Conservation (phyloP, 2,329 filamentous ascomycete genomes). For the Trichoderma guizhouense region DNA sequence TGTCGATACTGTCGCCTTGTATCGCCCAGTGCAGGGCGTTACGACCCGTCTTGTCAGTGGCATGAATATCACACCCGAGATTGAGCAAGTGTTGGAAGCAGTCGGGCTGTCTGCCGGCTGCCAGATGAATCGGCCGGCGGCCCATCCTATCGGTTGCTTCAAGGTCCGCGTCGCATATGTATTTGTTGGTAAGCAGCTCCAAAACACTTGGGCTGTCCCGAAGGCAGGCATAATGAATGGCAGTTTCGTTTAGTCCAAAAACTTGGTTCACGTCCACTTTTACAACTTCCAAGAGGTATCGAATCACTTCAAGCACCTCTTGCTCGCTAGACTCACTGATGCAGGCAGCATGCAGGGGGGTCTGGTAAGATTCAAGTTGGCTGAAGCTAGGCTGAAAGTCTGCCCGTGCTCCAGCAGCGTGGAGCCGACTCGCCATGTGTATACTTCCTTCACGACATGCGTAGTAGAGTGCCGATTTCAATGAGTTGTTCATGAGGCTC, state of each 20-base stretch:
- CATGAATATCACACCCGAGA: background rate
- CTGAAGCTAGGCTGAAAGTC: too few relatives aligned
- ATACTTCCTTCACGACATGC: too few relatives aligned
- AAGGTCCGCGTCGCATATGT: background rate
- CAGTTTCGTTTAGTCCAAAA: background rate
- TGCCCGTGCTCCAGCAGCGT: too few relatives aligned
- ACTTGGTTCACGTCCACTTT: background rate
- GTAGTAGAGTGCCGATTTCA: too few relatives aligned
- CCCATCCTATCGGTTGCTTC: background rate
- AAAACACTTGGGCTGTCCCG: background rate
- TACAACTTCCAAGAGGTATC: background rate
- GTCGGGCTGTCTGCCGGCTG: background rate
- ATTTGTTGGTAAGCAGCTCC: background rate
- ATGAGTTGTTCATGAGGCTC: too few relatives aligned
- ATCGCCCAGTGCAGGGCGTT: background rate
- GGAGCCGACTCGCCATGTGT: too few relatives aligned
- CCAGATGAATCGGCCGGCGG: background rate
- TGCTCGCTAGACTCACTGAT: background rate
- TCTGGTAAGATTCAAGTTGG: too few relatives aligned
- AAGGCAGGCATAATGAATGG: background rate
- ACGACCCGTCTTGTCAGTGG: background rate
- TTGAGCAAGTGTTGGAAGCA: background rate
- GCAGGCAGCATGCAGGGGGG: background rate
- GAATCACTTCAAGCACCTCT: background rate
- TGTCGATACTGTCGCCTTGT: background rate